phyloP scores from a whole-genome alignment of 1,284 basidiomycete genomes.

The Athelia psychrophila region DNA sequence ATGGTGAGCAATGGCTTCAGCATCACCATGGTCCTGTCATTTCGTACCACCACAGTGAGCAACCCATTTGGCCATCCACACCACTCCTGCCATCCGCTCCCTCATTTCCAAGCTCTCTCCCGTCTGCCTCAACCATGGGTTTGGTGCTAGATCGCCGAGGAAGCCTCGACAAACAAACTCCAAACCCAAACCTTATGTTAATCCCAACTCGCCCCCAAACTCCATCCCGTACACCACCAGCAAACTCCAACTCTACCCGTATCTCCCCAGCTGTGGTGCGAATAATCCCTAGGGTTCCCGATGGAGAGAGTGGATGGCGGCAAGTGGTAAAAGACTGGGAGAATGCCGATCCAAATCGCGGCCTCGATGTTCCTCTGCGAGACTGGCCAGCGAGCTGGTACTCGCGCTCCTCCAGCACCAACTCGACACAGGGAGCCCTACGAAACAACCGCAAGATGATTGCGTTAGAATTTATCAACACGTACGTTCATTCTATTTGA shows the following conservation, averaged over 20 bases:
- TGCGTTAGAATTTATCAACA: background rate
- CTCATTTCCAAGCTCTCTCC: background rate
- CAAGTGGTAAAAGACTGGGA: background rate
- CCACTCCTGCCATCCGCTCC: background rate
- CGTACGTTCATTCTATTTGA: background rate
- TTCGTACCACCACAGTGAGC: background rate
- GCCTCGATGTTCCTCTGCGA: background rate
- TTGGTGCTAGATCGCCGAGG: too few species aligned
- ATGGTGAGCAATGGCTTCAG: too few species aligned
- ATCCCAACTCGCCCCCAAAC: background rate
- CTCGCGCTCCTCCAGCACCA: background rate
- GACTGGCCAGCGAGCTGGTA: background rate
- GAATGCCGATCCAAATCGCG: background rate
- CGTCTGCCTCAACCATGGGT: background rate
- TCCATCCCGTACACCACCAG: background rate
- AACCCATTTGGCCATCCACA: background rate
- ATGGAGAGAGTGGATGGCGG: background rate
- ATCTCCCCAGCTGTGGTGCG: background rate
- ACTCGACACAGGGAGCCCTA: background rate
- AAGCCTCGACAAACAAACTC: too few species aligned
- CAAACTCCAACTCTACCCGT: background rate
- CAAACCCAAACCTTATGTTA: background rate
- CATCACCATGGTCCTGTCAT: background rate
- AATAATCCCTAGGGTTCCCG: background rate
- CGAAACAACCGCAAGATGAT: background rate